A percentile compares a stretch with the other conserved stretches of the same genome.
Evolutionary conservation across 202 grass and related monocot species (phyloP).

Genomic region (Panicum virgatum): DNA sequence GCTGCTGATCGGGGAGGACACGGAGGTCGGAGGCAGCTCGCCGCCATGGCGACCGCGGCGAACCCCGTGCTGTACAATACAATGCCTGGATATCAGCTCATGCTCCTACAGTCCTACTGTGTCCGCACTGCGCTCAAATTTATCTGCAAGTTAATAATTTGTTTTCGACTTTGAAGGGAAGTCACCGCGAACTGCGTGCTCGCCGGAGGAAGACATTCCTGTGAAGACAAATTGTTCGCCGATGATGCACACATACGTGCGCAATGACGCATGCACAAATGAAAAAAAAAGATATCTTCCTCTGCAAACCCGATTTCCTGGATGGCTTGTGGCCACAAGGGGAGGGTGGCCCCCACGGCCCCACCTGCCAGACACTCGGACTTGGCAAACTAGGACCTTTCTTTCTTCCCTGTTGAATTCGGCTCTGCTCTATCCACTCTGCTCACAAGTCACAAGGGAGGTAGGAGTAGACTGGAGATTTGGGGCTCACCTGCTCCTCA

Average conservation of each 20-base stretch:
- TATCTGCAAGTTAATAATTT: too few species aligned
- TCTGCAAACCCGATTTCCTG: background rate
- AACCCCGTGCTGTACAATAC: conserved; percentile 70
- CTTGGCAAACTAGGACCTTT: too few species aligned
- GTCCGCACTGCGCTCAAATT: conserved; percentile 64
- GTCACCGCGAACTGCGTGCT: too few species aligned
- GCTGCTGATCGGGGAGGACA: too few species aligned
- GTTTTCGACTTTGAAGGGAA: too few species aligned
- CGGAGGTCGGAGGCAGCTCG: background rate
- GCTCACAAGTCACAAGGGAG: background rate
- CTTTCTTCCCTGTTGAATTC: background rate
- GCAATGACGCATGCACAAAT: too few species aligned
- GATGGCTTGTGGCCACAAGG: too few species aligned
- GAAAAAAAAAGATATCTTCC: too few species aligned
- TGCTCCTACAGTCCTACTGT: conserved; percentile 70
- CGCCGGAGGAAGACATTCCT: too few species aligned
- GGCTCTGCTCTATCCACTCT: background rate
- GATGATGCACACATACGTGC: too few species aligned
- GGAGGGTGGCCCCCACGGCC: too few species aligned
- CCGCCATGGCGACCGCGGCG: conserved; percentile 50
- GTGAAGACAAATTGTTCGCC: too few species aligned
- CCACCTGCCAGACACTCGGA: background rate
- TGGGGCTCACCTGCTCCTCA: conserved; percentile 2
- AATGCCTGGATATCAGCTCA: conserved; percentile 59
- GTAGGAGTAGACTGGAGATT: background rate